phyloP scores from a whole-genome alignment of 208 protist species.

The Balamuthia mandrillaris region DNA sequence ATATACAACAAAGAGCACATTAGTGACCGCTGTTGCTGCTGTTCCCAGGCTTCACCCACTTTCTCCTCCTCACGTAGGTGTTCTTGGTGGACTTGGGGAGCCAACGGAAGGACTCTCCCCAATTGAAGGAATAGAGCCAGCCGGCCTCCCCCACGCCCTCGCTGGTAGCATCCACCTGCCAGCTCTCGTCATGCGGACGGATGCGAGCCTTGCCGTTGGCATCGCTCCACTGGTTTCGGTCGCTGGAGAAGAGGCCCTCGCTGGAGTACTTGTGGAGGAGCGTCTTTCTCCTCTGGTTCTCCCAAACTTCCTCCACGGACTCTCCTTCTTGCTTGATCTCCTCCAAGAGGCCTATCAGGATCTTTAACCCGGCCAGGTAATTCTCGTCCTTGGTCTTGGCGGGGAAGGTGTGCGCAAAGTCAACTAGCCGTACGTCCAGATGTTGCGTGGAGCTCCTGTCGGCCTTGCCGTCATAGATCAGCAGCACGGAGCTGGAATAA shows the following conservation, averaged over 20 bases:
- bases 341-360: background rate
- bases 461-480: conserved; percentile 24
- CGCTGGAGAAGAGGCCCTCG: background rate
- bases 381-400: background rate
- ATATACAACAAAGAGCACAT: too few relatives aligned
- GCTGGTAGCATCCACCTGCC: too few relatives aligned
- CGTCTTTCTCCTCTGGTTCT: background rate
- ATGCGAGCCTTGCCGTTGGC: background rate
- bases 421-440: background rate
- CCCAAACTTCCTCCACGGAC: background rate
- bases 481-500: conserved; percentile 11
- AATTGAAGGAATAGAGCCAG: background rate
- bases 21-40: too few relatives aligned
- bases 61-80: background rate
- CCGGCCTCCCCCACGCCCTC: background rate
- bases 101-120: background rate
- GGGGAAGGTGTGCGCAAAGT: background rate
- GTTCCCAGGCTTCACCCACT: too few relatives aligned
- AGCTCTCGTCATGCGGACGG: too few relatives aligned
- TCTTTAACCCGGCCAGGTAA: background rate
- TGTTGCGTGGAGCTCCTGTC: background rate
- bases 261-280: background rate
- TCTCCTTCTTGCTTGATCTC: background rate
- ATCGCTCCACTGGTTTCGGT: background rate
- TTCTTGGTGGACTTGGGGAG: background rate